These are phyloP conservation scores for Phalaenopsis equestris DNA, from an alignment of 106 monocot species.

Conservation along the genomic window DNA sequence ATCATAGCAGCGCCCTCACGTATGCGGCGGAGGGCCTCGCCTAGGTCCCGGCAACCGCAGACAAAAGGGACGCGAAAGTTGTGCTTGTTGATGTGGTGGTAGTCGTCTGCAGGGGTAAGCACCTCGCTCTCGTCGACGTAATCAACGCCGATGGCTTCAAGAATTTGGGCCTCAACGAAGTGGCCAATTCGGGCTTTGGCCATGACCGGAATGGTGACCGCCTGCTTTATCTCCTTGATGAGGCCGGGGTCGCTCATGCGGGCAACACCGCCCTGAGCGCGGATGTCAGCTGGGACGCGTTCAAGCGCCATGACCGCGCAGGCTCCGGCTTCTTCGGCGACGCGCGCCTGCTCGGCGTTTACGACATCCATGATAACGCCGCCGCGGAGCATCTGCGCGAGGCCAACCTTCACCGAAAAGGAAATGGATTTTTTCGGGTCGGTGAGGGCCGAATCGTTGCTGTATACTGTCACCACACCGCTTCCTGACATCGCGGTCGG, in stretches of 20 bases:
- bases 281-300: constrained; percentile 79
- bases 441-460: constrained; percentile 14
- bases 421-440: constrained; percentile 27
- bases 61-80: constrained; percentile 30
- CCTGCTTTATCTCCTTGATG: constrained; percentile 27
- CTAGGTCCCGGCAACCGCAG: constrained; percentile 30
- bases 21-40: constrained; percentile 25
- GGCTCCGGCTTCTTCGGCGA: constrained; percentile 63
- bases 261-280: constrained; percentile 52
- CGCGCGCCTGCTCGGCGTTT: constrained; percentile 48
- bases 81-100: constrained; percentile 33
- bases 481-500: constrained; percentile 10
- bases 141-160: constrained; percentile 23
- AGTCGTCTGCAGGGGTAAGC: constrained; percentile 22
- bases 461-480: constrained; percentile 26
- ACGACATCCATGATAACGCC: constrained; percentile 68
- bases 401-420: constrained; percentile 49
- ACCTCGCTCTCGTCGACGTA: constrained; percentile 32
- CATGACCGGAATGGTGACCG: constrained; percentile 30
- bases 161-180: constrained; percentile 29
- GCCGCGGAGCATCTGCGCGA: constrained; percentile 59
- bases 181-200: constrained; percentile 31
- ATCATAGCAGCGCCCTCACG: constrained; percentile 16
- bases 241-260: constrained; percentile 34
- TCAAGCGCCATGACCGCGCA: constrained; percentile 68